Evolutionary conservation across 2,329 filamentous ascomycete species (phyloP), one percentile per base, ranked within the genome.

Genomic region (Aspergillus sp.): DNA sequence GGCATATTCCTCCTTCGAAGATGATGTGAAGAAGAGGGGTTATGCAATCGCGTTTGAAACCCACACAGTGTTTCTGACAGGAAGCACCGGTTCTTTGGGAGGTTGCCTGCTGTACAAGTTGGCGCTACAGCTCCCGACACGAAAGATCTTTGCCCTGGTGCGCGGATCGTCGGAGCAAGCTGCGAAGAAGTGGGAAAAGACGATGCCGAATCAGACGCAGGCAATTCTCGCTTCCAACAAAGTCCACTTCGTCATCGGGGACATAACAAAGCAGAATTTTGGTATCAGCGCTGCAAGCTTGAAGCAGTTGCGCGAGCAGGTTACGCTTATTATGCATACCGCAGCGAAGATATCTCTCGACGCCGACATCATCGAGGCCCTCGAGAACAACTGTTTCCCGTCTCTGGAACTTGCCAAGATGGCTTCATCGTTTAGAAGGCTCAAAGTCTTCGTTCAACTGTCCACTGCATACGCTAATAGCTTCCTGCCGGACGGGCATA

Each of bases 81-180:
- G 73, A 23, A 68, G 69, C 22, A 75, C 73, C 3, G 73, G 73
- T 17, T 74, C 70, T 25, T 64, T 73, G 13, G 74, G 74, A 13
- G 73, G 73, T 28, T 74, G 72, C 59, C 71, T 76, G 25, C 57
- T 76, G 5, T 74, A 74, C 61, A 76, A 76, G 43, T 45, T 76
- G 43, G 67, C 73, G 11, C 45, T 72, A 22, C 74, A 75, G 56
- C 64, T 76, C 0, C 74, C 74, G 13, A 74, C 72, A 1, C 68
- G 64, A 30, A 74, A 68, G 38, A 72, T 76, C 19, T 76, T 71
- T 30, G 67, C 70, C 1, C 62, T 76, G 6, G 66, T 73, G 22
- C 70, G 74, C 2, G 67, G 66, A 7, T 65, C 66, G 5, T 57
- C 68, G 0, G 57, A 70, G 9, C 25, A 54, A 19, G 74, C 74